Conservation (phyloP, 2,329 filamentous ascomycete genomes). For the Botrytis elliptica region DNA sequence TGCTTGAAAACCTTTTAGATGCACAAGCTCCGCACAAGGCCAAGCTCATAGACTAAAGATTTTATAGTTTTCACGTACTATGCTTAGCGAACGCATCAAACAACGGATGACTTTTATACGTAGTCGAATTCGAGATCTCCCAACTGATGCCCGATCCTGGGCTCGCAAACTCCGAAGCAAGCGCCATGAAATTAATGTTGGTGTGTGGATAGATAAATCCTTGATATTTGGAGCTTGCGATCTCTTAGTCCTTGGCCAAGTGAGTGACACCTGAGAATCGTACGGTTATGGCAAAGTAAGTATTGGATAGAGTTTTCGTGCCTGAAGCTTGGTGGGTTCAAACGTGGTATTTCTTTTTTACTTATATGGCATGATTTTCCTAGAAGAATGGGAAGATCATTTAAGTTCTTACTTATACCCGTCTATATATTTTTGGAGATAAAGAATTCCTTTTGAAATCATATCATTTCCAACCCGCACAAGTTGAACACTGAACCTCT, state of each 20-base stretch:
- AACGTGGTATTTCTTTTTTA: not conserved
- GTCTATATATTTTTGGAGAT: not conserved
- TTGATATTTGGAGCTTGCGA: not conserved
- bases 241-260: not conserved
- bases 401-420: not conserved
- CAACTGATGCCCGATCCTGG: not conserved
- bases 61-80: not conserved
- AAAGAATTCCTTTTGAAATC: not conserved
- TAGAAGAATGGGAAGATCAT: not conserved
- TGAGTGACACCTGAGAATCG: not conserved
- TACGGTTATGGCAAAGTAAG: not conserved
- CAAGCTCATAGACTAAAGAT: not conserved
- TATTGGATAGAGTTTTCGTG: not conserved
- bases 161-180: not conserved
- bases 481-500: not conserved
- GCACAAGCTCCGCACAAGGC: not conserved
- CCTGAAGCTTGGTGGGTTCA: not conserved
- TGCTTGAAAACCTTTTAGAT: not conserved
- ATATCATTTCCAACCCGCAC: not conserved
- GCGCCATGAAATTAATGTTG: not conserved
- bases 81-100: not conserved
- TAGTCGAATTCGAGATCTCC: not conserved
- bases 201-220: not conserved
- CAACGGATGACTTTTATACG: not conserved
- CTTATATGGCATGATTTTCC: not conserved